phyloP scores from a whole-genome alignment of 208 protist species.

The Tritrichomonas musculus region DNA sequence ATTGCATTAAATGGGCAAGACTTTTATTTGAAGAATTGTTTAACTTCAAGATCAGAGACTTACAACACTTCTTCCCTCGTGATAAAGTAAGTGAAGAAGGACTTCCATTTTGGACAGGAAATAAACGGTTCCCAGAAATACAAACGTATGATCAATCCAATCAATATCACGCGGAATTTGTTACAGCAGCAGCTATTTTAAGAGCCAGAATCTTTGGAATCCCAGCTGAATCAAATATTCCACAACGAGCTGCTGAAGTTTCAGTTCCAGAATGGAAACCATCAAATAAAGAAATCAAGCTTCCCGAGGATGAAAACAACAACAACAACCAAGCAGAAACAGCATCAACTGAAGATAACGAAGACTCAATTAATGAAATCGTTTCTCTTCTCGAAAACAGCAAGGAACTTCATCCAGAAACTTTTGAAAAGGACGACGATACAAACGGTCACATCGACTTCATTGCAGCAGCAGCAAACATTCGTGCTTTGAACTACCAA shows the following conservation, averaged over 20 bases:
- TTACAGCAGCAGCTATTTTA: background rate
- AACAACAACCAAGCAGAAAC: too few relatives aligned
- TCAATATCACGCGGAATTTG: background rate
- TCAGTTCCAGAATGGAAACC: too few relatives aligned
- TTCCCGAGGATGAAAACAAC: too few relatives aligned
- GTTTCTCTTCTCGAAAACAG: constrained; percentile 62
- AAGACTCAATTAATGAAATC: background rate
- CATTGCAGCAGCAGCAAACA: too few relatives aligned
- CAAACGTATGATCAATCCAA: background rate
- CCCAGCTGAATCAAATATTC: background rate
- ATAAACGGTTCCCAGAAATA: background rate
- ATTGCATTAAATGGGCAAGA: background rate
- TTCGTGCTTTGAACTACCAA: too few relatives aligned
- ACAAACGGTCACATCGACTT: constrained; percentile 65
- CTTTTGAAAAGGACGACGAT: constrained; percentile 70
- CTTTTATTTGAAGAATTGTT: background rate
- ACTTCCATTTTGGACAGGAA: background rate
- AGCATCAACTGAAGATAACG: too few relatives aligned
- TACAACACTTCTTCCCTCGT: background rate
- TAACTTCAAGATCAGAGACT: background rate
- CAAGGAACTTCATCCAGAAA: too few relatives aligned
- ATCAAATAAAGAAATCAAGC: too few relatives aligned
- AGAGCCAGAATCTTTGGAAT: background rate
- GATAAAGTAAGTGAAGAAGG: background rate
- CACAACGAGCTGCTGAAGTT: too few relatives aligned